Base-by-base conservation (phyloP, 2,329 filamentous ascomycete genomes). In the Coleophoma eucalyptorum region DNA sequence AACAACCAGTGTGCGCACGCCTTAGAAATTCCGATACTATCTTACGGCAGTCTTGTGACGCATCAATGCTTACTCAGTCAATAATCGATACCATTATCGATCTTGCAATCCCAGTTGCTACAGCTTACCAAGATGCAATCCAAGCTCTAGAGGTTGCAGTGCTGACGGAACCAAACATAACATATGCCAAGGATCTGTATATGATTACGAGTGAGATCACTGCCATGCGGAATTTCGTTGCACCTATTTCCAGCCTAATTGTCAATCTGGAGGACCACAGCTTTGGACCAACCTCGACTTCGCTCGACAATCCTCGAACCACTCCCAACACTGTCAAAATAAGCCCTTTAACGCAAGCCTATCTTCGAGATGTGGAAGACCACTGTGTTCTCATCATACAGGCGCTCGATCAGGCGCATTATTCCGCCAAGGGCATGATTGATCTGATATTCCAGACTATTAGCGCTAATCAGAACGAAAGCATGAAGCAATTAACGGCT, bases 11-110 rank as follows among this genome's bases (percentile, higher is more conserved):
- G 38, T 73, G 96, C 32, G 79, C 80, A 31, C 89, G 93, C 20
- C 76, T 97, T 1, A 78, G 75, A 45, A 89, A 86, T 2, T 77
- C 81, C 0, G 90, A 93, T 56, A 97, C 93, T 0, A 90, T 95
- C 49, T 73, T 97, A 12, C 84, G 93, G 35, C 84, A 89, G 59
- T 93, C 87, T 6, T 93, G 89, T 64, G 93, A 97, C 69, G 90
- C 90, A 3, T 95, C 89, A 19, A 87, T 97, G 79, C 76, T 97
- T 0, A 78, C 88, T 0, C 92, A 97, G 67, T 91, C 91, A 46
- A 90, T 97, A 59, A 84, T 97, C 33, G 93, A 97, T 63, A 90
- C 90, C 26, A 91, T 96, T 42, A 91, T 97, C 58, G 93, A 97
- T 67, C 77, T 97, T 41, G 90, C 92, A 1, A 88, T 96, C 34